Base-by-base conservation (phyloP, 805 yeast genomes). In the Candida dendrica region DNA sequence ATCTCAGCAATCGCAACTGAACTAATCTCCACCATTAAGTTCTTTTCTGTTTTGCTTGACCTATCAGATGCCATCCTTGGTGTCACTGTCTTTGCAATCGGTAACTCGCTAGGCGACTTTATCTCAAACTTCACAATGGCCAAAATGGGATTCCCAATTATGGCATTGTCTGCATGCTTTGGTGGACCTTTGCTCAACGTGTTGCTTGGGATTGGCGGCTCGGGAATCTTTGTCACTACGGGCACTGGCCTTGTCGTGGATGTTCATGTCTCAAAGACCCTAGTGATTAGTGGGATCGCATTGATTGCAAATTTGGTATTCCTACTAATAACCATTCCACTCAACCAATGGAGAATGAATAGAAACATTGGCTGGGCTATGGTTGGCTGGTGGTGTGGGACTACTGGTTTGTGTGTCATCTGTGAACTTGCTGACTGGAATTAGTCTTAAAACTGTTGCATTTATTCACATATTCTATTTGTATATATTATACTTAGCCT, bases 111-210 rank as follows among this genome's bases (percentile, higher is more conserved):
- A 10, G 97, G 97, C 8, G 98, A 91, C 56, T 67, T 90, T 40
- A 80, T 90, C 2, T 84, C 96, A 0, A 88, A 91, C 52, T 65
- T 82, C 38, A 84, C 95, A 0, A 79, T 91, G 39, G 90, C 96
- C 0, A 69, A 67, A 46, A 78, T 86, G 77, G 97, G 96, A 0
- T 82, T 78, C 65, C 89, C 96, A 0, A 73, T 85, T 43, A 86
- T 91, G 90, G 97, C 97, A 0, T 67, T 93, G 17, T 85, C 95
- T 10, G 96, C 97, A 0, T 90, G 98, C 55, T 85, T 90, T 60
- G 98, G 97, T 1, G 93, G 97, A 2, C 98, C 98, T 0, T 64
- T 91, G 46, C 60, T 91, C 40, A 84, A 89, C 40, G 66, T 84
- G 36, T 64, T 91, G 13, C 66, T 90, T 20, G 95, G 97, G 0